phyloP scores from a whole-genome alignment of 1,284 basidiomycete genomes.

The Cutaneotrichosporon arboriforme region DNA sequence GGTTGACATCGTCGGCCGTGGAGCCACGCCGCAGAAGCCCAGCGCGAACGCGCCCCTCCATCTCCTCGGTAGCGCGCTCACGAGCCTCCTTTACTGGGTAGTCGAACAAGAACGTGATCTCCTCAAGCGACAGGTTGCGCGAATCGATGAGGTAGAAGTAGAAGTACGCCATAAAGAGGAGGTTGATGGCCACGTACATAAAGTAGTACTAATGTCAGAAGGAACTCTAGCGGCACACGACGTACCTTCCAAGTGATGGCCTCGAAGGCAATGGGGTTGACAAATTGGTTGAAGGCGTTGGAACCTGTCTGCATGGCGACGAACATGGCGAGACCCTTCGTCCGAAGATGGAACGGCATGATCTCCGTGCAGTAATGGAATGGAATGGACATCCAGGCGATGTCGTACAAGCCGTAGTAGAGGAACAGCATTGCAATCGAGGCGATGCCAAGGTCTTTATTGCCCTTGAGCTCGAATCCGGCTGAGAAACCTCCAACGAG shows the following conservation, averaged over 20 bases:
- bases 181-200: constrained; percentile 33
- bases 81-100: constrained; percentile 15
- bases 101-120: constrained; percentile 28
- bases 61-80: constrained; percentile 7
- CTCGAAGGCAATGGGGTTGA: constrained; percentile 11
- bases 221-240: constrained; percentile 19
- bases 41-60: constrained; percentile 8
- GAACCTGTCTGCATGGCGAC: constrained; percentile 5
- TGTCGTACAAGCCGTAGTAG: constrained; percentile 19
- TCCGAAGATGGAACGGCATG: constrained; percentile 23
- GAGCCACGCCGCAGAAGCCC: constrained; percentile 1
- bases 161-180: constrained; percentile 19
- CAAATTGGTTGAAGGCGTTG: constrained; percentile 7
- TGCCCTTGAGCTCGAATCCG: constrained; percentile 3
- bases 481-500: constrained; percentile 5
- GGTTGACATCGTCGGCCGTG: background rate
- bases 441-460: constrained; percentile 3
- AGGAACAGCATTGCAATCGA: constrained; percentile 14
- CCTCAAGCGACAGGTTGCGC: constrained; percentile 31
- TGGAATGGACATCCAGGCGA: constrained; percentile 41
- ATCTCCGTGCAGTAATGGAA: constrained; percentile 52
- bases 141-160: constrained; percentile 40
- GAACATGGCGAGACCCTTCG: constrained; percentile 25
- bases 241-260: constrained; percentile 7
- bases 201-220: constrained; percentile 21